A percentile compares a stretch with the other conserved stretches of the same genome.
Conservation (phyloP, 495 filamentous ascomycete genomes). For the Aspergillus mulundensis region DNA sequence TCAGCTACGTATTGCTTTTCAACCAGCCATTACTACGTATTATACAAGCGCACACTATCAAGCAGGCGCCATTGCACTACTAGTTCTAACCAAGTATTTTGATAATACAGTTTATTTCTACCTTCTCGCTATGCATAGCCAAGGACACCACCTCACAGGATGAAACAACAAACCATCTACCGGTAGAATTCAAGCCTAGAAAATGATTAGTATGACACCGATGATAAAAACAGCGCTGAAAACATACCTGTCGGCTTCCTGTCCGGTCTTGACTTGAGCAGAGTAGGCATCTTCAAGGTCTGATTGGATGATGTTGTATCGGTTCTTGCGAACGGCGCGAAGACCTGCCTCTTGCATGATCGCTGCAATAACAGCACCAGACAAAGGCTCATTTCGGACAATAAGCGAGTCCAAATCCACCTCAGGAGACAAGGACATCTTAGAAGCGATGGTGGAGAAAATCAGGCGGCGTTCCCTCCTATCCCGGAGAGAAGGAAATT, state of each 20-base stretch:
- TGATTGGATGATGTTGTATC: slow-evolving; percentile 96
- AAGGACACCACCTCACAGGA: slow-evolving; percentile 15
- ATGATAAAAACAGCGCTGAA: not conserved
- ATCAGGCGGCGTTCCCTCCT: slow-evolving; percentile 91
- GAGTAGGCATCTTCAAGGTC: slow-evolving; percentile 96
- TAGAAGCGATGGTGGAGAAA: slow-evolving; percentile 90
- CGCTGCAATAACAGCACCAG: slow-evolving; percentile 92
- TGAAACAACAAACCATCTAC: slow-evolving; percentile 23
- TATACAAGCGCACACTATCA: no score
- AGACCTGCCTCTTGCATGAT: slow-evolving; percentile 99
- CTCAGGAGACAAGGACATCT: slow-evolving; percentile 95
- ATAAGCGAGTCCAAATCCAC: slow-evolving; percentile 95
- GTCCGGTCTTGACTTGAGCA: slow-evolving; percentile 86
- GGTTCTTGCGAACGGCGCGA: slow-evolving; percentile 92
- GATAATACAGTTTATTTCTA: slow-evolving; percentile 37
- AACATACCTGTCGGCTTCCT: slow-evolving; percentile 59
- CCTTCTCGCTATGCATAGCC: slow-evolving; percentile 23
- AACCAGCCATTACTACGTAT: no score
- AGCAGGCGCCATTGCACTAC: slow-evolving; percentile 21
- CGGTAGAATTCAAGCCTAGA: slow-evolving; percentile 55
- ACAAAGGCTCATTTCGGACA: slow-evolving; percentile 90
- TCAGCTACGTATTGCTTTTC: no score
- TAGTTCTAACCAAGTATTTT: slow-evolving; percentile 26
- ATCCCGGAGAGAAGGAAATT: slow-evolving; percentile 89
- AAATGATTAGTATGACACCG: slow-evolving; percentile 17